phyloP scores from a whole-genome alignment of 2,329 filamentous ascomycete species.

The Cryphonectria parasitica region DNA sequence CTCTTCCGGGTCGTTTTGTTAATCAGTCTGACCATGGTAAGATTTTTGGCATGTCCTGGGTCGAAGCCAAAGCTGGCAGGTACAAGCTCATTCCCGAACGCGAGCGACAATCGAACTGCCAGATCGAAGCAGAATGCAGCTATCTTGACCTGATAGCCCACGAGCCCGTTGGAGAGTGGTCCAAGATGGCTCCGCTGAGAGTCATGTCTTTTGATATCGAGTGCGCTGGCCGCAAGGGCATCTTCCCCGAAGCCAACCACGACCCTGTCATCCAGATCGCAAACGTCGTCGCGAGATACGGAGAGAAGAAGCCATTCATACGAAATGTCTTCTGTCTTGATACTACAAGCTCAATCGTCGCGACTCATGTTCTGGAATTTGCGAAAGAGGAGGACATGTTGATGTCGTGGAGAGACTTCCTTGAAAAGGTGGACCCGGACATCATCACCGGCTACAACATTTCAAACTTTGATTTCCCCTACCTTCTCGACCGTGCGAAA shows the following conservation, averaged over 20 bases:
- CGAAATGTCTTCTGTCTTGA: conserved; percentile 96
- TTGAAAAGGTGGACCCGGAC: conserved; percentile 90
- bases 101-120: conserved; percentile 85
- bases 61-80: conserved; percentile 76
- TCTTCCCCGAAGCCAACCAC: conserved; percentile 90
- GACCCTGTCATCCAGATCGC: conserved; percentile 98
- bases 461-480: conserved; percentile 97
- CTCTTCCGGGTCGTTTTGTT: too few relatives aligned
- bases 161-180: conserved; percentile 89
- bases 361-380: conserved; percentile 88
- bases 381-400: conserved; percentile 85
- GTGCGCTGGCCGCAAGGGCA: conserved; percentile 94
- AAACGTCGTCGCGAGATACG: conserved; percentile 91
- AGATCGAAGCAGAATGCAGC: conserved; percentile 88
- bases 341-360: conserved; percentile 89
- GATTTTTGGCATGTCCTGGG: conserved; percentile 97
- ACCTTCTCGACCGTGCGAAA: conserved; percentile 84
- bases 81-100: conserved; percentile 71
- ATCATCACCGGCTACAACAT: conserved; percentile 99
- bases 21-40: conserved; percentile 38
- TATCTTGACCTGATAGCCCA: conserved; percentile 86
- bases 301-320: conserved; percentile 93
- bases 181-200: conserved; percentile 93
- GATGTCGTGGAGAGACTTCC: conserved; percentile 87
- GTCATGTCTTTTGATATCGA: conserved; percentile 98